Evolutionary conservation across 805 yeast species (phyloP).

Genomic region (Yarrowia deformans): DNA sequence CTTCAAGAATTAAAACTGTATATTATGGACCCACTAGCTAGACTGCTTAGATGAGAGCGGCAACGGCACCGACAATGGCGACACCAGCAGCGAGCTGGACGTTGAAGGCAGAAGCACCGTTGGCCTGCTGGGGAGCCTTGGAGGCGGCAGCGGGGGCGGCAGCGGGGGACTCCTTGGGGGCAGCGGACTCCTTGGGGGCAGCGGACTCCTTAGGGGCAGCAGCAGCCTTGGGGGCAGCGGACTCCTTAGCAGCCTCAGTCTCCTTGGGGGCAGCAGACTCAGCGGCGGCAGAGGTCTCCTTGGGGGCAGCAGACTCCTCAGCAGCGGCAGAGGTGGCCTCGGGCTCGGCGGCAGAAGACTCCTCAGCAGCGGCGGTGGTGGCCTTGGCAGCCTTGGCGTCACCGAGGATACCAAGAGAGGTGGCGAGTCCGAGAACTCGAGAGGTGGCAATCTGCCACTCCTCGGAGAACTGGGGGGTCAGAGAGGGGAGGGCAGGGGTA

Average conservation of each 20-base stretch:
- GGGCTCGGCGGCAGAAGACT: conserved; percentile 1
- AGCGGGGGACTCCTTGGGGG: background rate
- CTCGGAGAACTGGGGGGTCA: conserved; percentile 32
- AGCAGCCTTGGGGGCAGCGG: too few species aligned
- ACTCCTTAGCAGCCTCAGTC: background rate
- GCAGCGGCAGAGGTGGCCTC: conserved; percentile 13
- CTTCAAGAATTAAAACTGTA: conserved; percentile 33
- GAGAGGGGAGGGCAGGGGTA: conserved; percentile 28
- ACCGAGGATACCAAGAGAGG: conserved; percentile 21
- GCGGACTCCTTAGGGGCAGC: background rate
- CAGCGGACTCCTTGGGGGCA: background rate
- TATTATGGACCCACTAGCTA: conserved; percentile 4
- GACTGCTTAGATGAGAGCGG: conserved; percentile 31
- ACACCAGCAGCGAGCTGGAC: conserved; percentile 38
- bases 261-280: too few species aligned
- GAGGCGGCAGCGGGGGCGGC: conserved; percentile 12
- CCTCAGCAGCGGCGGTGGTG: conserved; percentile 11
- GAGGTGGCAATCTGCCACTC: conserved; percentile 34
- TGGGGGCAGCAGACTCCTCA: background rate
- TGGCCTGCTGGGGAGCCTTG: conserved; percentile 36
- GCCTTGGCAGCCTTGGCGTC: conserved; percentile 20
- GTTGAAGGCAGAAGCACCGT: conserved; percentile 32
- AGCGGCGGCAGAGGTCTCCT: background rate
- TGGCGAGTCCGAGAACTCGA: conserved; percentile 16
- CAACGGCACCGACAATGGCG: conserved; percentile 35